Base-by-base conservation (phyloP, 768 basidiomycete genomes). In the Agrocybe chaxingu region DNA sequence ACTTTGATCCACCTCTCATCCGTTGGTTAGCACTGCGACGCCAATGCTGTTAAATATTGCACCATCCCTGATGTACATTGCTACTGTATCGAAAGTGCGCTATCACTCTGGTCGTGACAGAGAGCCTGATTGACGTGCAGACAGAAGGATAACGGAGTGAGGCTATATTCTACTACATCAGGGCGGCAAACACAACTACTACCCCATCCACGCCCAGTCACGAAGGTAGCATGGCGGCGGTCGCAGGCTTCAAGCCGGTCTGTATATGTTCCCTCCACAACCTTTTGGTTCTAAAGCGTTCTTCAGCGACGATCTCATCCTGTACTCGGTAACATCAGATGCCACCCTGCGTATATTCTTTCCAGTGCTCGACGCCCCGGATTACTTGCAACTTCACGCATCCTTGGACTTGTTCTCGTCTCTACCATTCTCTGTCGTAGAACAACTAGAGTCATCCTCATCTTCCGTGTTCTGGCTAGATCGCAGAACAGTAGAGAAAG, bases 261-360 rank as follows among this genome's bases (percentile, higher is more conserved):
- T 39, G 67, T 62, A 31, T 44, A 19, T 33, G 16, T 40, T 32
- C 30, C 8, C 7, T 48, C 2, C 12, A 19, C 30, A 45, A 48
- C 32, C 42, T 24, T 24, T 35, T 19, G 13, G 32, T 30, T 32
- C 38, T 33, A 42, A 56, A 8, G 54, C 42, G 18, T 31, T 19
- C 50, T 33, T 3, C 55, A 90, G 89, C 37, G 84, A 87, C 59
- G 88, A 91, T 62, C 72, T 86, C 2, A 82, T 87, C 48, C 73
- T 96, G 3, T 94, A 89, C 63, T 93, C 92, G 33, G 78, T 90
- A 52, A 92, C 94, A 10, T 80, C 82, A 19, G 89, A 94, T 59
- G 81, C 89, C 0, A 87, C 86, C 4, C 65, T 96, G 33, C 84
- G 94, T 18, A 82, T 97, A 60, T 95, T 91, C 66, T 71, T 89